A percentile compares a stretch with the other conserved stretches of the same genome.
Conservation (phyloP, 2,329 filamentous ascomycete genomes). For the Sclerotiophoma versabilis region DNA sequence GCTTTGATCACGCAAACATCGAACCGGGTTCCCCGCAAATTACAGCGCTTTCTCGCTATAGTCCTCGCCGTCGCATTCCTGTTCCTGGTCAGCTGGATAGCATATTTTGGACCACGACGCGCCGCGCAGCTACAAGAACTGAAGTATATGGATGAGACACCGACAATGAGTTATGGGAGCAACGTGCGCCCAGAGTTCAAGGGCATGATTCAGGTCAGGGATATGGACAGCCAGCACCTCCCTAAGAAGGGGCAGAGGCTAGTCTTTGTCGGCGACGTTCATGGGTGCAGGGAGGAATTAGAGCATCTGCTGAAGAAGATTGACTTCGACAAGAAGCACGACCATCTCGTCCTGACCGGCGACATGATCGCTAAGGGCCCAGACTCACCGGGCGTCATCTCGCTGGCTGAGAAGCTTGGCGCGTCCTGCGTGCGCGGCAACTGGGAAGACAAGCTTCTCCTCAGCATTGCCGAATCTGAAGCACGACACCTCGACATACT, state of each 20-base stretch:
- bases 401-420: slow-evolving; percentile 73
- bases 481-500: slow-evolving; percentile 27
- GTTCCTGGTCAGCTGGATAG: slow-evolving; percentile 46
- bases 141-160: slow-evolving; percentile 42
- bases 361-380: slow-evolving; percentile 79
- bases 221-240: slow-evolving; percentile 56
- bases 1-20: slow-evolving; percentile 32
- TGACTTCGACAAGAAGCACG: slow-evolving; percentile 66
- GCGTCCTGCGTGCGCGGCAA: slow-evolving; percentile 90
- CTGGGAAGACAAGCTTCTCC: slow-evolving; percentile 87
- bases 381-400: slow-evolving; percentile 78
- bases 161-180: slow-evolving; percentile 51
- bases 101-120: slow-evolving; percentile 47
- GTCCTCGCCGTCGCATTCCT: slow-evolving; percentile 39
- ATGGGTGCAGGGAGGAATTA: slow-evolving; percentile 77
- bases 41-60: slow-evolving; percentile 47
- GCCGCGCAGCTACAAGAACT: slow-evolving; percentile 44
- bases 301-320: slow-evolving; percentile 69
- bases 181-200: slow-evolving; percentile 58
- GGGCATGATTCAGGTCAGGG: slow-evolving; percentile 59
- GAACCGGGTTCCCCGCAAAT: slow-evolving; percentile 42
- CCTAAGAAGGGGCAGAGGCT: slow-evolving; percentile 65
- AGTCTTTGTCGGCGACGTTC: slow-evolving; percentile 88
- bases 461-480: slow-evolving; percentile 60
- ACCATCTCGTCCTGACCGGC: slow-evolving; percentile 50